Percentiles rank a stretch among this genome's conserved stretches.
Evolutionary conservation across 331 rosid genomes (phyloP).

Genomic region (Quercus phellos): DNA sequence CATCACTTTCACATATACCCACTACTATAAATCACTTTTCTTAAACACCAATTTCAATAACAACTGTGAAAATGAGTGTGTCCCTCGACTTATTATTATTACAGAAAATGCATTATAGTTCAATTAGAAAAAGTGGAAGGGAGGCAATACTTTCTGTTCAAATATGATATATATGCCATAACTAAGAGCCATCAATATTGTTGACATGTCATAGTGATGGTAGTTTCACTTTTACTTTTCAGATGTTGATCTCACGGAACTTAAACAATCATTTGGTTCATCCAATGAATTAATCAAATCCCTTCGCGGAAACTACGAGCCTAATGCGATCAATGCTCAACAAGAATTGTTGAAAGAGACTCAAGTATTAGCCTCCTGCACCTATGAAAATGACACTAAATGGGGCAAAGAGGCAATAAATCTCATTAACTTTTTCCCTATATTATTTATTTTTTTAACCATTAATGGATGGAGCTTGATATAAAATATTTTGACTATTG

Average conservation of each 20-base stretch:
- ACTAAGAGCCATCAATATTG: too few species aligned
- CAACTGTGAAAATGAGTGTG: too few species aligned
- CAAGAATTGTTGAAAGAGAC: neutral
- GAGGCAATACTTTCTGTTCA: too few species aligned
- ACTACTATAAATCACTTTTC: too few species aligned
- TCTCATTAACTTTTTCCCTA: neutral
- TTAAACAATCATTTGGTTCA: neutral
- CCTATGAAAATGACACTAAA: neutral
- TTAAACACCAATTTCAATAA: too few species aligned
- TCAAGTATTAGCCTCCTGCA: neutral
- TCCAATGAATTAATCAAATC: conserved; percentile 1
- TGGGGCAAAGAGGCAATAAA: conserved; percentile 1
- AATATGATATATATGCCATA: too few species aligned
- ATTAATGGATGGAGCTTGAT: neutral
- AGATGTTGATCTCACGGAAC: neutral
- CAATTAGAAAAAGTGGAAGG: too few species aligned
- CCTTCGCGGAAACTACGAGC: neutral
- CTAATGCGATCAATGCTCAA: neutral
- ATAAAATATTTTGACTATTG: conserved; percentile 43
- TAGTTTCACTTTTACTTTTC: neutral
- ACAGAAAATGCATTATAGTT: too few species aligned
- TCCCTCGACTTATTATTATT: too few species aligned
- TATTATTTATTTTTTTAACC: neutral
- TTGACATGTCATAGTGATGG: too few species aligned
- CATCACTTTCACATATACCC: too few species aligned